Conservation (phyloP, 306 rosid species). For the Prunus armeniaca region DNA sequence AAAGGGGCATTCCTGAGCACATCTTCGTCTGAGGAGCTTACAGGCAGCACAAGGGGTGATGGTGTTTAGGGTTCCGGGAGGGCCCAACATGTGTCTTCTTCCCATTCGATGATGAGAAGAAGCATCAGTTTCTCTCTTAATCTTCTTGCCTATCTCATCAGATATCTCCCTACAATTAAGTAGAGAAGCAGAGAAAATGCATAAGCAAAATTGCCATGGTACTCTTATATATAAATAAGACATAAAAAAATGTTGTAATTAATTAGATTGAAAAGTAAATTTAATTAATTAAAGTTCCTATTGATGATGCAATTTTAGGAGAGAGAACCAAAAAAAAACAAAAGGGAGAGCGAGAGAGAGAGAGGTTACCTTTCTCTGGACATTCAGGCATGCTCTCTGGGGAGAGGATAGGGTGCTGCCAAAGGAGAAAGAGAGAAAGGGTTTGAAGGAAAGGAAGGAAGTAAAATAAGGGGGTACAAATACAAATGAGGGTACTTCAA, state of each 20-base stretch:
- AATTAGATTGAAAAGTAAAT: neutral
- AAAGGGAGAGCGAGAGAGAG: too few species aligned
- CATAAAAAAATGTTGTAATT: neutral
- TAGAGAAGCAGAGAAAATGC: neutral
- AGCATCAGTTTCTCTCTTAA: constrained; percentile 76
- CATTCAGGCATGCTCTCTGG: constrained; percentile 93
- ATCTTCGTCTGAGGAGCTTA: constrained; percentile 83
- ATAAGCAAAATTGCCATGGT: neutral
- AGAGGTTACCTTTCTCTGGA: constrained; percentile 86
- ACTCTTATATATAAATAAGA: too few species aligned
- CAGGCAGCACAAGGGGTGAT: constrained; percentile 98
- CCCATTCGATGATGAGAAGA: constrained; percentile 47
- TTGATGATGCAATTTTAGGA: too few species aligned
- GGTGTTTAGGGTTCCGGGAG: constrained; percentile 83
- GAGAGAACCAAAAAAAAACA: too few species aligned
- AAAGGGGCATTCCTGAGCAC: constrained; percentile 95
- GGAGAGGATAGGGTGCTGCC: constrained; percentile 33
- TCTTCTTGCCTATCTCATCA: constrained; percentile 85
- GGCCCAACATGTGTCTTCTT: constrained; percentile 81
- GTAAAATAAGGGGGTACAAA: constrained; percentile 40
- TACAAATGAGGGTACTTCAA: constrained; percentile 54
- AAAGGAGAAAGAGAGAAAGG: constrained; percentile 23
- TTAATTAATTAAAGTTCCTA: too few species aligned
- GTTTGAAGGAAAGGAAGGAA: constrained; percentile 17
- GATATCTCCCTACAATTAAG: constrained; percentile 47